A percentile compares a stretch with the other conserved stretches of the same genome.
Evolutionary conservation across 2,329 filamentous ascomycete species (phyloP).

Genomic region (Venturia oleaginea): DNA sequence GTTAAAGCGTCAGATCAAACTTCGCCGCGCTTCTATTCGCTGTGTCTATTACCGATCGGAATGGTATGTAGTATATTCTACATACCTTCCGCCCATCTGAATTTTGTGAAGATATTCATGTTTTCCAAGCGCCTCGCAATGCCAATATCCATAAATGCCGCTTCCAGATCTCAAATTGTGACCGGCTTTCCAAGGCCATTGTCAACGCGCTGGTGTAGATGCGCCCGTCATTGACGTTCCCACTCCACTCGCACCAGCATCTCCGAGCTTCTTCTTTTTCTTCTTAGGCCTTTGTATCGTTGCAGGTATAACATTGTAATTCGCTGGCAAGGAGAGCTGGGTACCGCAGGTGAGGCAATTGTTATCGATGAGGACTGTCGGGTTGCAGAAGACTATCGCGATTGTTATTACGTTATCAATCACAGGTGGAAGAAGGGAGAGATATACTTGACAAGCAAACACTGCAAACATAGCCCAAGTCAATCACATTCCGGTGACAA

Average conservation of each 20-base stretch:
- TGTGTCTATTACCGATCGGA: too few relatives aligned
- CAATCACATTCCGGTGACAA: constrained; percentile 84
- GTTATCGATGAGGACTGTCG: constrained; percentile 5
- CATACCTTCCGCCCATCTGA: neutral
- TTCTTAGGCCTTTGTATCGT: constrained; percentile 14
- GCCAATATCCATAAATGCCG: neutral
- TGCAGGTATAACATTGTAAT: constrained; percentile 9
- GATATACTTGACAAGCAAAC: constrained; percentile 76
- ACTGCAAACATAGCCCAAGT: constrained; percentile 90
- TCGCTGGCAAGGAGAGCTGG: constrained; percentile 9
- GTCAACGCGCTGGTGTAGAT: constrained; percentile 9
- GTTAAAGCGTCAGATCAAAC: too few relatives aligned
- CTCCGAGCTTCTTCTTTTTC: constrained; percentile 15
- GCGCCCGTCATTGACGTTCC: neutral
- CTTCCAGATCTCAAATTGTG: neutral
- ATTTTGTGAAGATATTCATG: neutral
- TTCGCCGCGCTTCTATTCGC: too few relatives aligned
- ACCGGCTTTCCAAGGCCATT: too few relatives aligned
- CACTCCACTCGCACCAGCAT: neutral
- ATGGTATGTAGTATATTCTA: too few relatives aligned
- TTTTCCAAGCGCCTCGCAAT: neutral
- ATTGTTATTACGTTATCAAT: neutral
- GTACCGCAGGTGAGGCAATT: constrained; percentile 15
- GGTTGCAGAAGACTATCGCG: constrained; percentile 14
- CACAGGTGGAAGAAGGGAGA: neutral